Conservation (phyloP, 1,284 basidiomycete species). For the Microbotryum violaceum region DNA sequence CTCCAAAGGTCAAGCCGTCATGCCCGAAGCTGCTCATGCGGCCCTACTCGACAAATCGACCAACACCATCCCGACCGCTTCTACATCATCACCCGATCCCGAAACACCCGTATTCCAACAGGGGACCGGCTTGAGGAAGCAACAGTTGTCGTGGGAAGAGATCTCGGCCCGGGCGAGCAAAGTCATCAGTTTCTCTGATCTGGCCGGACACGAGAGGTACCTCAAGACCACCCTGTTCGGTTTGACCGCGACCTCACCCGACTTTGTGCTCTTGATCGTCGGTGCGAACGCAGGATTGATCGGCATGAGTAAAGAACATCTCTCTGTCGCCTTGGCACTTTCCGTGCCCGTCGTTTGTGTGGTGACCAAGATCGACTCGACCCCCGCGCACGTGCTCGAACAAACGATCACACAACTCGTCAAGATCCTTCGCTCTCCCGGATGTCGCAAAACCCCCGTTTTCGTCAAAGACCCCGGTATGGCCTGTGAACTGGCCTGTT, state of each 20-base stretch:
- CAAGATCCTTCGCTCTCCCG: conserved; percentile 82
- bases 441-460: conserved; percentile 57
- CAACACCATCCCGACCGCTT: not conserved
- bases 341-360: conserved; percentile 89
- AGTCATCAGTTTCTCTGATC: conserved; percentile 51
- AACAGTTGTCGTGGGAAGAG: conserved; percentile 91
- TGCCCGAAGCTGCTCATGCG: conserved; percentile 18
- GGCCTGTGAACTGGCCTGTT: conserved; percentile 65
- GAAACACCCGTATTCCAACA: not conserved
- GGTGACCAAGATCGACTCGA: conserved; percentile 98
- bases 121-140: conserved; percentile 44
- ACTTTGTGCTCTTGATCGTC: conserved; percentile 92
- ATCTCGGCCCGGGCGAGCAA: conserved; percentile 87
- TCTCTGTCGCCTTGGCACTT: conserved; percentile 87
- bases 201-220: conserved; percentile 41
- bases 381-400: conserved; percentile 77
- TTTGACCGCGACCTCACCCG: conserved; percentile 85
- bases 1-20: conserved; percentile 50
- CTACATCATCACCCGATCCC: not conserved
- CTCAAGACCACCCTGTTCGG: conserved; percentile 88
- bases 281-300: conserved; percentile 90
- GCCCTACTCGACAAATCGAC: conserved; percentile 2
- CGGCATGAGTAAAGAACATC: conserved; percentile 87
- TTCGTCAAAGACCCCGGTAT: conserved; percentile 46
- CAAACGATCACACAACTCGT: conserved; percentile 87